A percentile compares a stretch with the other conserved stretches of the same genome.
These are phyloP conservation scores for Tylopilus rubrobrunneus DNA, from an alignment of 768 basidiomycete species.

Conservation along the genomic window DNA sequence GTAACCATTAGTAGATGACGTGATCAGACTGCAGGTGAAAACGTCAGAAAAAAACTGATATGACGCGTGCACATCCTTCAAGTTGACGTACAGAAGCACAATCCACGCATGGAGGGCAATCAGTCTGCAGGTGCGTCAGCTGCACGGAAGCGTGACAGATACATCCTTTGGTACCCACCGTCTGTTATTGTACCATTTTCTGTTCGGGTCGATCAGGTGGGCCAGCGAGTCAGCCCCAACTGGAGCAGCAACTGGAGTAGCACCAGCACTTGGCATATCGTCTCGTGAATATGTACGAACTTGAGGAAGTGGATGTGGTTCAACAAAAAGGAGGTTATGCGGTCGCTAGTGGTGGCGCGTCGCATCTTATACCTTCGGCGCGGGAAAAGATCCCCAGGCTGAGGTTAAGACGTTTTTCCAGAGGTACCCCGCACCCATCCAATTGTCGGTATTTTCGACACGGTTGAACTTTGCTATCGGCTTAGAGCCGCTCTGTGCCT, in stretches of 20 bases:
- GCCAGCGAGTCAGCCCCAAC: constrained; percentile 37
- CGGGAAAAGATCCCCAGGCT: constrained; percentile 1
- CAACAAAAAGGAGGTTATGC: constrained; percentile 14
- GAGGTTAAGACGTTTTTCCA: constrained; percentile 1
- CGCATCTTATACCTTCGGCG: constrained; percentile 7
- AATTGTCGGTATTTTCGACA: neutral
- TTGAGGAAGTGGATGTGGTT: too few relatives aligned
- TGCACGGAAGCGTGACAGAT: neutral
- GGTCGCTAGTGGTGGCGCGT: neutral
- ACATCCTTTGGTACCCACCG: constrained; percentile 38
- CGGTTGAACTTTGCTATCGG: neutral
- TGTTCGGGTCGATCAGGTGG: constrained; percentile 58
- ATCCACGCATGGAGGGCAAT: constrained; percentile 69
- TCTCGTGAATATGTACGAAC: neutral
- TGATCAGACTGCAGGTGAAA: constrained; percentile 50
- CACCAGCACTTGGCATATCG: constrained; percentile 54
- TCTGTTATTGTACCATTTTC: constrained; percentile 77
- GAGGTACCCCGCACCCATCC: constrained; percentile 11
- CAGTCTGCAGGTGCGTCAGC: constrained; percentile 36
- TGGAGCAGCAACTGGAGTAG: constrained; percentile 31
- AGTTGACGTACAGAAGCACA: constrained; percentile 49
- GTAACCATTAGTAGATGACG: constrained; percentile 72
- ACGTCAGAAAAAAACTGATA: neutral
- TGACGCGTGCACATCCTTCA: neutral
- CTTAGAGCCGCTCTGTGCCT: neutral